Conservation (phyloP, 345 rosid genomes). For the Linum trigynum region DNA sequence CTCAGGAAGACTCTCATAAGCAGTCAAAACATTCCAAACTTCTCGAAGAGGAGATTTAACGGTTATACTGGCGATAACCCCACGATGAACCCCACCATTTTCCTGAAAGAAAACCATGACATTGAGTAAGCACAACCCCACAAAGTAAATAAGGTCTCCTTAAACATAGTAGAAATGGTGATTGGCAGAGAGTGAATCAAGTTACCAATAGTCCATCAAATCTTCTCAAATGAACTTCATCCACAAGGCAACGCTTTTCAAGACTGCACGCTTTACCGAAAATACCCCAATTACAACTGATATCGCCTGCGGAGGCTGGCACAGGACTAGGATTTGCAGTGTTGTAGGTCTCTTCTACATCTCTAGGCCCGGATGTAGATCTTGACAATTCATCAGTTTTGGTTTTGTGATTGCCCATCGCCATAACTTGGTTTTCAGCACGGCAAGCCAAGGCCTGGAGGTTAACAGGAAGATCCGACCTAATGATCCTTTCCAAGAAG, state of each 20-base stretch:
- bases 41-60: constrained; percentile 92
- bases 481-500: constrained; percentile 83
- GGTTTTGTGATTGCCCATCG: constrained; percentile 33
- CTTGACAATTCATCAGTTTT: constrained; percentile 16
- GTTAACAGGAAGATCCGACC: constrained; percentile 92
- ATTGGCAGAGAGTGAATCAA: constrained; percentile 19
- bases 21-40: constrained; percentile 88
- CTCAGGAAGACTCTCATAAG: constrained; percentile 97
- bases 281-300: constrained; percentile 61
- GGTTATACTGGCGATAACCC: constrained; percentile 88
- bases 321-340: constrained; percentile 33
- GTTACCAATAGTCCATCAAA: constrained; percentile 86
- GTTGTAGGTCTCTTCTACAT: constrained; percentile 24
- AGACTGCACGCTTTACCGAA: constrained; percentile 75
- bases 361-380: constrained; percentile 7
- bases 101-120: constrained; percentile 55
- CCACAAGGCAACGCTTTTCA: constrained; percentile 68
- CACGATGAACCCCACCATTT: constrained; percentile 93
- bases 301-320: constrained; percentile 37
- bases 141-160: constrained; percentile 15
- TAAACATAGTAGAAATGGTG: constrained; percentile 16
- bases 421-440: constrained; percentile 53
- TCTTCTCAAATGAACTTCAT: constrained; percentile 97
- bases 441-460: constrained; percentile 75
- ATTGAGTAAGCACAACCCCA: constrained; percentile 27